Conservation (phyloP, 1,139 yeast species). For the Hanseniaspora gamundiae region DNA sequence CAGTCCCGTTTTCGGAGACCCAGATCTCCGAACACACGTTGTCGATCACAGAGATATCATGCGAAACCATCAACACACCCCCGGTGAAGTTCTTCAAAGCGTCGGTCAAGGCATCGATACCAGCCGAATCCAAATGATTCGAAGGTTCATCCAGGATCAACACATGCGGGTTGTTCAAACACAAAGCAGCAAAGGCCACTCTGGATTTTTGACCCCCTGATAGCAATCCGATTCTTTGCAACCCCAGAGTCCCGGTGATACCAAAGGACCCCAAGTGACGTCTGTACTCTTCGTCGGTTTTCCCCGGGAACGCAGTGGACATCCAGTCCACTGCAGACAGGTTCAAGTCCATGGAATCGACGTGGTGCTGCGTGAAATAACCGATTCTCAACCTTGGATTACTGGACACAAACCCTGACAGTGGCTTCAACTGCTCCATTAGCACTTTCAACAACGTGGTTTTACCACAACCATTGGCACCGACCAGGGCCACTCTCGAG, state of each 20-base stretch:
- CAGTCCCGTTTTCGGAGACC: slow-evolving; percentile 84
- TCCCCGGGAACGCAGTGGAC: slow-evolving; percentile 84
- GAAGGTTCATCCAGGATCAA: slow-evolving; percentile 95
- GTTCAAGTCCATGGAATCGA: slow-evolving; percentile 90
- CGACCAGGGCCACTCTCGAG: slow-evolving; percentile 90
- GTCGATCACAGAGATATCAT: slow-evolving; percentile 85
- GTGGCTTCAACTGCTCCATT: slow-evolving; percentile 65
- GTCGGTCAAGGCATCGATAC: slow-evolving; percentile 87
- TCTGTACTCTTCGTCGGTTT: slow-evolving; percentile 92
- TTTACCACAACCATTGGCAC: slow-evolving; percentile 99
- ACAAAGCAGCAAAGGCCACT: slow-evolving; percentile 93
- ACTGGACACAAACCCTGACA: slow-evolving; percentile 60
- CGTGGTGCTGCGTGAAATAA: slow-evolving; percentile 98
- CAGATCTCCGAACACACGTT: slow-evolving; percentile 86
- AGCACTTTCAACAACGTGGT: slow-evolving; percentile 81
- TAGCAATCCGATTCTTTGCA: slow-evolving; percentile 77
- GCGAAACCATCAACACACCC: slow-evolving; percentile 95
- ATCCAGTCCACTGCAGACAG: slow-evolving; percentile 90
- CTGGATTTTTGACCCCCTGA: slow-evolving; percentile 99
- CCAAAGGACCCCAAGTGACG: slow-evolving; percentile 95
- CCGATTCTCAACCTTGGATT: slow-evolving; percentile 88
- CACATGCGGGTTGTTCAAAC: slow-evolving; percentile 85
- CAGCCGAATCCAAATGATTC: slow-evolving; percentile 95
- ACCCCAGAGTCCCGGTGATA: slow-evolving; percentile 85
- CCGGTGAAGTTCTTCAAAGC: slow-evolving; percentile 84